Evolutionary conservation across 2,329 filamentous ascomycete species (phyloP).

Genomic region (Penicillium psychrosexuale): DNA sequence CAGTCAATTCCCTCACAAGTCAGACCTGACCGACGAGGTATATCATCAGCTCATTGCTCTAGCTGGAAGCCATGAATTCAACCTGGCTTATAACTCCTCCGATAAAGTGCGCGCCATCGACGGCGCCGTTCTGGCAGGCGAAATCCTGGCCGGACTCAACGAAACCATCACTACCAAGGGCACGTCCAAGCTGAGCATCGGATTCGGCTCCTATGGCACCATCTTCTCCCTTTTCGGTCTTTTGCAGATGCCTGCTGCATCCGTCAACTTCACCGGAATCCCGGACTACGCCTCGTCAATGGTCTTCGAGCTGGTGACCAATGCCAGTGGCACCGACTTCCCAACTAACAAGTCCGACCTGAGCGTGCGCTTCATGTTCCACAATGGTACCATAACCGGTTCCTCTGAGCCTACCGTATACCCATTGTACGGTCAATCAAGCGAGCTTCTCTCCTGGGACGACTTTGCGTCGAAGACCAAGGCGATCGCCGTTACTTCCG

Average conservation of each 20-base stretch:
- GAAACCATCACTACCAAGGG: slow-evolving; percentile 38
- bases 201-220: slow-evolving; percentile 61
- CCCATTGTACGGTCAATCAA: slow-evolving; percentile 58
- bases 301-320: slow-evolving; percentile 69
- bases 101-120: slow-evolving; percentile 49
- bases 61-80: slow-evolving; percentile 77
- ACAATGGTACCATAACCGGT: slow-evolving; percentile 57
- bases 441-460: slow-evolving; percentile 61
- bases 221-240: slow-evolving; percentile 63
- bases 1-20: slow-evolving; percentile 54
- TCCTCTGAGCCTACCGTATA: slow-evolving; percentile 51
- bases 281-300: slow-evolving; percentile 82
- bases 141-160: slow-evolving; percentile 51
- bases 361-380: slow-evolving; percentile 60
- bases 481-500: slow-evolving; percentile 64
- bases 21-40: slow-evolving; percentile 59
- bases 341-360: slow-evolving; percentile 48
- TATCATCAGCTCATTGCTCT: slow-evolving; percentile 66
- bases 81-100: slow-evolving; percentile 71
- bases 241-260: slow-evolving; percentile 49
- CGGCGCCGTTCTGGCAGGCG: slow-evolving; percentile 64
- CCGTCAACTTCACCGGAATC: slow-evolving; percentile 67
- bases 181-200: slow-evolving; percentile 48
- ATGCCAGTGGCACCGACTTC: slow-evolving; percentile 41
- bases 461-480: slow-evolving; percentile 64